Evolutionary conservation across 1,139 yeast species (phyloP).

Genomic region (Lodderomyces pseudojiufengensis): DNA sequence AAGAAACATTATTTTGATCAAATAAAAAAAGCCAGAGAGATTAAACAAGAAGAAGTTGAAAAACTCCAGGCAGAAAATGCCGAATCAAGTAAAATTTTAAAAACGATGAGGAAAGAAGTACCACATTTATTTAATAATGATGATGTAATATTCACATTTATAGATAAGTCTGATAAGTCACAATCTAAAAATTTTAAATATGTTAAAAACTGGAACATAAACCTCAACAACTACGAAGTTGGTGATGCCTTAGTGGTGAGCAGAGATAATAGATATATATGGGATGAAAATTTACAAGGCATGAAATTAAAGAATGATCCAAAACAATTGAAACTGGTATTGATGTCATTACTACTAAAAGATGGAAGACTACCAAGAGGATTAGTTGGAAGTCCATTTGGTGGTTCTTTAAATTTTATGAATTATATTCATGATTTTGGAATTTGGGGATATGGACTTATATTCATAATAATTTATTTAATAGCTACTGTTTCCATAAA

Average conservation of each 20-base stretch:
- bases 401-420: conserved; percentile 34
- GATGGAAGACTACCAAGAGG: conserved; percentile 17
- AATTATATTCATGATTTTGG: conserved; percentile 46
- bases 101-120: conserved; percentile 48
- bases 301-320: conserved; percentile 29
- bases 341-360: conserved; percentile 32
- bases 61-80: conserved; percentile 42
- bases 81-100: conserved; percentile 36
- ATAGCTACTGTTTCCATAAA: conserved; percentile 7
- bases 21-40: conserved; percentile 34
- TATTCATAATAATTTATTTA: conserved; percentile 16
- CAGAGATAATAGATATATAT: conserved; percentile 30
- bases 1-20: conserved; percentile 42
- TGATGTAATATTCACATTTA: conserved; percentile 46
- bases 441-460: conserved; percentile 37
- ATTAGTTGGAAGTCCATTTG: conserved; percentile 46
- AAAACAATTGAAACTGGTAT: conserved; percentile 21
- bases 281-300: conserved; percentile 33
- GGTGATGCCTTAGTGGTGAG: conserved; percentile 43
- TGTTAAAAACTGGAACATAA: conserved; percentile 40
- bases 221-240: conserved; percentile 27
- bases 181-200: conserved; percentile 29
- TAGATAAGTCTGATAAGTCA: too few species aligned
- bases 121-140: conserved; percentile 42
- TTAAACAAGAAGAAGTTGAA: conserved; percentile 41